Evolutionary conservation across 1,284 basidiomycete genomes (phyloP).

Genomic region (Bondarzewia mesenterica): DNA sequence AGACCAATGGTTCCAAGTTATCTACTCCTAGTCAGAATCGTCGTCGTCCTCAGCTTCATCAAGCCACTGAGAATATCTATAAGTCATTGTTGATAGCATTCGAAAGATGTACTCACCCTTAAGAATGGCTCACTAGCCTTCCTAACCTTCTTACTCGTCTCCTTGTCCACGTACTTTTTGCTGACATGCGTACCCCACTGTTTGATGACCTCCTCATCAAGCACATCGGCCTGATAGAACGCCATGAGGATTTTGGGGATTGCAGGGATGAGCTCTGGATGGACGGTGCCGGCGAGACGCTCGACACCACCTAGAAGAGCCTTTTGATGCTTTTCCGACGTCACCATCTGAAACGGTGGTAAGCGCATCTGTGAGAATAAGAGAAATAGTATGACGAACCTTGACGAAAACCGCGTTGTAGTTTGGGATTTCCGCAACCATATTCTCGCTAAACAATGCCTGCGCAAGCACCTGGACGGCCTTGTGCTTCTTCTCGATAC

Average conservation of each 20-base stretch:
- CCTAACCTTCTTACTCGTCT: constrained; percentile 90
- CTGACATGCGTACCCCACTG: constrained; percentile 97
- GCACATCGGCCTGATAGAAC: constrained; percentile 87
- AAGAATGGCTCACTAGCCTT: constrained; percentile 95
- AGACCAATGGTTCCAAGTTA: neutral
- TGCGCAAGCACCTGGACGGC: constrained; percentile 81
- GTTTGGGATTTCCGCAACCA: constrained; percentile 65
- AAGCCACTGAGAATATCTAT: constrained; percentile 33
- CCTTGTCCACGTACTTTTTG: constrained; percentile 97
- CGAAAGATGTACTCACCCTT: constrained; percentile 36
- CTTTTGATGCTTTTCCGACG: constrained; percentile 93
- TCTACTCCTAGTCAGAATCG: constrained; percentile 1
- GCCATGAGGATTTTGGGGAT: constrained; percentile 94
- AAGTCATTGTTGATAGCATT: neutral
- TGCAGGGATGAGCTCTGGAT: constrained; percentile 57
- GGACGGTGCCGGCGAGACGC: constrained; percentile 65
- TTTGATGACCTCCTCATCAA: constrained; percentile 87
- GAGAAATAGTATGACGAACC: constrained; percentile 34
- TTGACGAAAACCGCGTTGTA: constrained; percentile 78
- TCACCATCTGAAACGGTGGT: constrained; percentile 45
- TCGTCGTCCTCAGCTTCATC: constrained; percentile 39
- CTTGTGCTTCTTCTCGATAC: constrained; percentile 96
- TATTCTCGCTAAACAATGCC: constrained; percentile 78
- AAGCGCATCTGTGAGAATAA: constrained; percentile 1
- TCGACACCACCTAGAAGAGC: constrained; percentile 87